phyloP scores from a whole-genome alignment of 225 moss, liverwort and hornwort species.

The Sphagnum tenellum region DNA sequence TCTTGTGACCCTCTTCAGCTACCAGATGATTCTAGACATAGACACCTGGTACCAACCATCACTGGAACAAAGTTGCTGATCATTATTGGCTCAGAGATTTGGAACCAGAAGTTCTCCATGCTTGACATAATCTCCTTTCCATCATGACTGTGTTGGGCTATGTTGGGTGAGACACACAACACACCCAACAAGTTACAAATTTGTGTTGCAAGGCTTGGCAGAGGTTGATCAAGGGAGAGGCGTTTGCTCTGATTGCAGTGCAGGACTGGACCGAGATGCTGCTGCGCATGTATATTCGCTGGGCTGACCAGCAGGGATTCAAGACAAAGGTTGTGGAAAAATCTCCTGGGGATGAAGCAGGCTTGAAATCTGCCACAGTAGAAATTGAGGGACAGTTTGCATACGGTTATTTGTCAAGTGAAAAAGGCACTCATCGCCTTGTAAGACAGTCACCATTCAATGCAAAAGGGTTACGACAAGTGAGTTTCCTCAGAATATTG shows the following conservation, averaged over 20 bases:
- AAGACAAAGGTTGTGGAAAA: constrained; percentile 66
- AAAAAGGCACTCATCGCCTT: constrained; percentile 97
- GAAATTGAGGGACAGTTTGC: constrained; percentile 85
- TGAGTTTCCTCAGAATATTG: background rate
- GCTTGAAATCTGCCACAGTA: constrained; percentile 89
- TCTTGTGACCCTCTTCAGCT: too few species aligned
- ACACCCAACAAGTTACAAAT: too few species aligned
- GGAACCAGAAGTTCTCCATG: too few species aligned
- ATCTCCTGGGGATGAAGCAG: constrained; percentile 85
- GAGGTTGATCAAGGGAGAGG: constrained; percentile 11
- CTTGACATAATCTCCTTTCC: too few species aligned
- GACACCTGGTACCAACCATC: too few species aligned
- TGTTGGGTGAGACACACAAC: too few species aligned
- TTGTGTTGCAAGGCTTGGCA: too few species aligned
- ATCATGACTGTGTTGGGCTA: too few species aligned
- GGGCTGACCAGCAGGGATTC: constrained; percentile 84
- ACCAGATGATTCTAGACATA: too few species aligned
- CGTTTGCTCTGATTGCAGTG: constrained; percentile 21
- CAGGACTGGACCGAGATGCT: constrained; percentile 98
- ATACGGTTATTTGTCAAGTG: constrained; percentile 81
- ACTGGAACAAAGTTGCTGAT: too few species aligned
- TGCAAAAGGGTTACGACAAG: constrained; percentile 82
- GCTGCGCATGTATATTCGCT: constrained; percentile 79
- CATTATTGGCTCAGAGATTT: too few species aligned
- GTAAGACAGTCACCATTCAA: constrained; percentile 97